Evolutionary conservation across 2,329 filamentous ascomycete species (phyloP), one percentile per base, ranked within the genome.

Genomic region (Cercospora sp.): DNA sequence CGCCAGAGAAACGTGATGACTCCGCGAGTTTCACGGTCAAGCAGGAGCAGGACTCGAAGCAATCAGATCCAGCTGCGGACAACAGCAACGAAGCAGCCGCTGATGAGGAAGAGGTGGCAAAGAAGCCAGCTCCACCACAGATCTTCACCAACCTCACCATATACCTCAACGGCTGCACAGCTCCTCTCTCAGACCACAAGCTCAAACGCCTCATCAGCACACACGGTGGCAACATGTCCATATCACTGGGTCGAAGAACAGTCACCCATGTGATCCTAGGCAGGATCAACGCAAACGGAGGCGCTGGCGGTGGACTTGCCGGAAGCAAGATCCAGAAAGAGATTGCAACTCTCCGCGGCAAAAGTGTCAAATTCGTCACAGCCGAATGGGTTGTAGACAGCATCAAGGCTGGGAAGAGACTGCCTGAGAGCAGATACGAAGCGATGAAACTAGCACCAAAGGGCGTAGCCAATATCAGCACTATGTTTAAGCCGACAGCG

Each of bases 241-340:
- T 93, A 39, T 85, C 88, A 67, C 86, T 96, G 9, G 90, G 87
- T 9, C 87, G 92, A 55, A 86, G 88, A 42, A 86, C 85, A 61
- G 92, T 97, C 72, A 96, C 93, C 36, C 94, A 97, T 79, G 91
- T 97, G 69, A 90, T 97, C 66, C 80, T 97, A 5, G 92, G 91
- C 7, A 85, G 82, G 63, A 86, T 87, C 18, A 84, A 83, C 66
- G 70, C 68, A 7, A 70, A 70, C 12, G 69, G 75, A 2, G 77
- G 78, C 55, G 87, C 86, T 9, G 92, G 92, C 0, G 92, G 93
- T 53, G 92, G 91, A 0, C 83, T 97, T 6, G 88, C 93, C 3
- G 89, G 87, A 1, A 85, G 85, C 31, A 97, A 97, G 81, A 81
- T 96, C 60, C 90, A 97, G 73, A 91, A 87, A 78, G 94, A 97